These are phyloP conservation scores for Verticillium alfalfae DNA, from an alignment of 2,329 filamentous ascomycete species.

Conservation along the genomic window DNA sequence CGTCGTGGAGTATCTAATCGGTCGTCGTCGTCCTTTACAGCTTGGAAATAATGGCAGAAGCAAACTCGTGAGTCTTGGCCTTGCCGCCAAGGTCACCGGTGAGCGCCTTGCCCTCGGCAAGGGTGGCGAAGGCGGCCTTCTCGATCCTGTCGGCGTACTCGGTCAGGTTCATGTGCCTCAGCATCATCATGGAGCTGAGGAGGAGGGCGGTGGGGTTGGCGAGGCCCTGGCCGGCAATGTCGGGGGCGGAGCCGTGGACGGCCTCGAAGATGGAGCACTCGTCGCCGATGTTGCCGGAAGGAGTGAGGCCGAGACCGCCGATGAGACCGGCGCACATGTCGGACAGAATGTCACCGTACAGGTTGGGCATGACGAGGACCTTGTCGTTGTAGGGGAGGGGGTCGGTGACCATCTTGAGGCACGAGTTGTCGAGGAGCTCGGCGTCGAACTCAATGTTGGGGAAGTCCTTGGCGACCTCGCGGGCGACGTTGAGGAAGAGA, in stretches of 20 bases:
- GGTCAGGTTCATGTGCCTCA: slow-evolving; percentile 93
- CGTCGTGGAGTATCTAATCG: slow-evolving; percentile 6
- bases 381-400: slow-evolving; percentile 97
- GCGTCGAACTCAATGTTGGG: slow-evolving; percentile 94
- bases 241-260: slow-evolving; percentile 93
- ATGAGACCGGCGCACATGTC: slow-evolving; percentile 99
- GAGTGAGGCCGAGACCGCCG: slow-evolving; percentile 92
- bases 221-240: slow-evolving; percentile 92
- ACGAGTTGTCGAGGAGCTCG: slow-evolving; percentile 98
- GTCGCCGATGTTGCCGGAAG: slow-evolving; percentile 97
- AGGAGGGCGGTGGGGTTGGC: slow-evolving; percentile 97
- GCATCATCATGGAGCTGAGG: slow-evolving; percentile 97
- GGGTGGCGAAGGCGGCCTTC: slow-evolving; percentile 88
- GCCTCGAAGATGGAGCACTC: slow-evolving; percentile 99
- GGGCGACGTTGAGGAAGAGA: slow-evolving; percentile 87
- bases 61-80: slow-evolving; percentile 93
- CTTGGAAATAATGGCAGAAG: slow-evolving; percentile 77
- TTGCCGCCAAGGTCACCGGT: slow-evolving; percentile 96
- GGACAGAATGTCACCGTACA: slow-evolving; percentile 98
- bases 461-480: slow-evolving; percentile 89
- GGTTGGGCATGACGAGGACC: slow-evolving; percentile 95
- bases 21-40: slow-evolving; percentile 35
- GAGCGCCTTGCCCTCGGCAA: slow-evolving; percentile 92
- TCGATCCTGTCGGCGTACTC: slow-evolving; percentile 84
- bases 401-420: slow-evolving; percentile 97